Conservation (phyloP, 495 filamentous ascomycete species). For the Chaetomium cochliodes region DNA sequence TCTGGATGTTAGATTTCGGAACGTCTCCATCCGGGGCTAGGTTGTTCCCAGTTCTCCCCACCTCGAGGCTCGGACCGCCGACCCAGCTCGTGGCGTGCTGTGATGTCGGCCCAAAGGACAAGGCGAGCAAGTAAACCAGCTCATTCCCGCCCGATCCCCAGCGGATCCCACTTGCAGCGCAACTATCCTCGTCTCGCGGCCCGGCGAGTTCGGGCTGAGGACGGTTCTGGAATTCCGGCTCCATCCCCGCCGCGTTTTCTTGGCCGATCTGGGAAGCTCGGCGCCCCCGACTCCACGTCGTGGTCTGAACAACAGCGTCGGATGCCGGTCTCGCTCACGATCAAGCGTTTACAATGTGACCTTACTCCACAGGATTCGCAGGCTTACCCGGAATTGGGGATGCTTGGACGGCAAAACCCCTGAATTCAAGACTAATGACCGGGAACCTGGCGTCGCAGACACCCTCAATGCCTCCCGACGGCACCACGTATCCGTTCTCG, state of each 20-base stretch:
- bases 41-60: background rate
- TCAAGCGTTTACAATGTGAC: slow-evolving; percentile 20
- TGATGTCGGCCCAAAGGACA: background rate
- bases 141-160: background rate
- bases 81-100: background rate
- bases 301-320: background rate
- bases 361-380: slow-evolving; percentile 7
- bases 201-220: slow-evolving; percentile 21
- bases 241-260: slow-evolving; percentile 21
- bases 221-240: slow-evolving; percentile 28
- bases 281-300: slow-evolving; percentile 19
- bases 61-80: slow-evolving; percentile 2
- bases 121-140: background rate
- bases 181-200: background rate
- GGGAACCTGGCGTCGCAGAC: slow-evolving; percentile 16
- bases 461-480: background rate
- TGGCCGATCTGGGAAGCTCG: slow-evolving; percentile 21
- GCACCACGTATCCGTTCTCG: background rate
- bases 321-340: background rate
- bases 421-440: background rate
- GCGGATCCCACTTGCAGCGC: background rate
- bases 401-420: background rate
- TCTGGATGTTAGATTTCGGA: background rate
- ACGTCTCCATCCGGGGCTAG: slow-evolving; percentile 1
- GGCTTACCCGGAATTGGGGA: slow-evolving; percentile 17